These are phyloP conservation scores for Candida gorgasii DNA, from an alignment of 805 yeast genomes.

Conservation along the genomic window DNA sequence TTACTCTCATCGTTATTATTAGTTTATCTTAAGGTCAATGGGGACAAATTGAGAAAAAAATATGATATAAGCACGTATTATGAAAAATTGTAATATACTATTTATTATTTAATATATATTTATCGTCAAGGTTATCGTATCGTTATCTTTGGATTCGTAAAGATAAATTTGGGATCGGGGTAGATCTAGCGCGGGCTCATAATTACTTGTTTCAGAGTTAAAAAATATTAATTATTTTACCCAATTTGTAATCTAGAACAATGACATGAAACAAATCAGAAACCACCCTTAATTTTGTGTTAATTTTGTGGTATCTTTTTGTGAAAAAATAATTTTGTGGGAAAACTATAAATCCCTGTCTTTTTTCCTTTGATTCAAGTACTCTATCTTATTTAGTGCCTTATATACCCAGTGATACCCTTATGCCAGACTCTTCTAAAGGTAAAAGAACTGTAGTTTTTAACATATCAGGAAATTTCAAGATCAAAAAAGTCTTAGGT, in stretches of 20 bases:
- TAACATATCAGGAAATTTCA: slow-evolving; percentile 56
- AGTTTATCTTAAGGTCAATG: slow-evolving; percentile 50
- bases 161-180: no score
- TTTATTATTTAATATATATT: neutral
- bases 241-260: neutral
- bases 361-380: neutral
- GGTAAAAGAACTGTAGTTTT: slow-evolving; percentile 2
- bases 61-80: slow-evolving; percentile 60
- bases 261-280: neutral
- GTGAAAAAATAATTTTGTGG: neutral
- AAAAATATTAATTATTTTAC: slow-evolving; percentile 4
- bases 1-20: slow-evolving; percentile 44
- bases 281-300: slow-evolving; percentile 2
- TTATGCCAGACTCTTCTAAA: slow-evolving; percentile 1
- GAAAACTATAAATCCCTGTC: neutral
- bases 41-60: slow-evolving; percentile 63
- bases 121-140: no score
- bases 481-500: slow-evolving; percentile 62
- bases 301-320: slow-evolving; percentile 1
- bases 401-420: neutral
- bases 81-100: slow-evolving; percentile 45
- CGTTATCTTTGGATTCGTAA: neutral
- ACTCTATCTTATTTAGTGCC: no score
- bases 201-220: slow-evolving; percentile 5
- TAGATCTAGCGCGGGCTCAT: slow-evolving; percentile 2